phyloP scores from a whole-genome alignment of 768 basidiomycete genomes.

The Termitomyces sp. region DNA sequence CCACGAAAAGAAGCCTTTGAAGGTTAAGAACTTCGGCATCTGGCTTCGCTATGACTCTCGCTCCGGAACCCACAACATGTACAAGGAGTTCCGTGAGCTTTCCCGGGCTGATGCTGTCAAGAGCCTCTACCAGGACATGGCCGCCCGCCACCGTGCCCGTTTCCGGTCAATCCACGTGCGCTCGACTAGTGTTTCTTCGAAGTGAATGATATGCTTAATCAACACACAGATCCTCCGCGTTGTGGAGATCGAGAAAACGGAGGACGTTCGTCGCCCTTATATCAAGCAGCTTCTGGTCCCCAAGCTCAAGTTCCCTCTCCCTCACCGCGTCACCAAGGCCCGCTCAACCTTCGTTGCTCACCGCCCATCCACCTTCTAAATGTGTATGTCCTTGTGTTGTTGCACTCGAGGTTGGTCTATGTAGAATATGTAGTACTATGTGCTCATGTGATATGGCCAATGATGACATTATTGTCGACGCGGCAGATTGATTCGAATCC shows the following conservation, averaged over 20 bases:
- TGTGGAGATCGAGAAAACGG: constrained; percentile 89
- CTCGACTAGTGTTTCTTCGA: not conserved
- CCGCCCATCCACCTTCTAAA: constrained; percentile 73
- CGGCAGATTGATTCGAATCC: constrained; percentile 4
- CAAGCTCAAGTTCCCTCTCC: constrained; percentile 94
- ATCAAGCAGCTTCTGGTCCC: constrained; percentile 94
- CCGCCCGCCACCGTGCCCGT: constrained; percentile 97
- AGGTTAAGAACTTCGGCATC: constrained; percentile 99
- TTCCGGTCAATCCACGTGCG: constrained; percentile 97
- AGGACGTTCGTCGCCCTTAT: constrained; percentile 93
- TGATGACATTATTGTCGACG: constrained; percentile 15
- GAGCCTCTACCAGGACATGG: constrained; percentile 99
- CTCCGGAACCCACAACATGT: constrained; percentile 99
- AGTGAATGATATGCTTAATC: not conserved
- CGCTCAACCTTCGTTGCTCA: constrained; percentile 79
- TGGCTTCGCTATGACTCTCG: constrained; percentile 99
- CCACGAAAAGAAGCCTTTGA: constrained; percentile 94
- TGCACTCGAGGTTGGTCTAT: constrained; percentile 1
- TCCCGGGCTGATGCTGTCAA: constrained; percentile 93
- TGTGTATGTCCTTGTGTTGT: not conserved
- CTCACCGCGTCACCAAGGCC: constrained; percentile 79
- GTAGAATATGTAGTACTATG: constrained; percentile 13
- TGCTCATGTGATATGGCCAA: constrained; percentile 17
- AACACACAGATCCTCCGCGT: constrained; percentile 86
- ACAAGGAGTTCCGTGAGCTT: constrained; percentile 99